Evolutionary conservation across 169 alveolate species (phyloP).

Genomic region (Cystoisospora suis): DNA sequence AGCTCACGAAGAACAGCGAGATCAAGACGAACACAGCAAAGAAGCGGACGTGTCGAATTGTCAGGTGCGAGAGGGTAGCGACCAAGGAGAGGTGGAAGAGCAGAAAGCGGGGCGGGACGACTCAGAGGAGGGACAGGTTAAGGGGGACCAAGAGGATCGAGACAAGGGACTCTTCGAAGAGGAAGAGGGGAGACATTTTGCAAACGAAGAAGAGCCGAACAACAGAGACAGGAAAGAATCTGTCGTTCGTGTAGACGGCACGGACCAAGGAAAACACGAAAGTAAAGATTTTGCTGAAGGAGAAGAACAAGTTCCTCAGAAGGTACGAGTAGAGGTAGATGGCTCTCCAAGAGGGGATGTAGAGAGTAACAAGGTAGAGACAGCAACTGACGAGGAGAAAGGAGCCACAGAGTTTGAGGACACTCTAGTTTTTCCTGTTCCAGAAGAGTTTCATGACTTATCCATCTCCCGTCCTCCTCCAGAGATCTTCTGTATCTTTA

Average conservation of each 20-base stretch:
- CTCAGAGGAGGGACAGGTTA: not conserved
- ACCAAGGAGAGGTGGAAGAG: not conserved
- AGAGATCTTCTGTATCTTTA: not conserved
- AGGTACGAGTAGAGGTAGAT: not conserved
- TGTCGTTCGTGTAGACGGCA: not conserved
- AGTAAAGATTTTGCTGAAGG: not conserved
- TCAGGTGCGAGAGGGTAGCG: not conserved
- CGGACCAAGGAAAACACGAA: not conserved
- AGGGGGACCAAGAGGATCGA: not conserved
- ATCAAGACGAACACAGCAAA: not conserved
- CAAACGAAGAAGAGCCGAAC: not conserved
- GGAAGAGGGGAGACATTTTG: not conserved
- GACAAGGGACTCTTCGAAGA: not conserved
- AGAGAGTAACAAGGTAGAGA: not conserved
- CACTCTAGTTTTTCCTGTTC: not conserved
- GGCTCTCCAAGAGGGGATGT: too few relatives aligned
- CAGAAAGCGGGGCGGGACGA: not conserved
- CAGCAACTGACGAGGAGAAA: not conserved
- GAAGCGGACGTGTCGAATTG: not conserved
- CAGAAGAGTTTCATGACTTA: not conserved
- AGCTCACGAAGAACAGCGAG: not conserved
- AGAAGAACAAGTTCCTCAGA: not conserved
- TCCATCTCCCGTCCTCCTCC: not conserved
- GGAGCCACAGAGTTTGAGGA: not conserved
- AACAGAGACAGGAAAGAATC: not conserved